Evolutionary conservation across 805 yeast genomes (phyloP), one percentile per base, ranked within the genome.

Genomic region (Metschnikowia picachoensis): DNA sequence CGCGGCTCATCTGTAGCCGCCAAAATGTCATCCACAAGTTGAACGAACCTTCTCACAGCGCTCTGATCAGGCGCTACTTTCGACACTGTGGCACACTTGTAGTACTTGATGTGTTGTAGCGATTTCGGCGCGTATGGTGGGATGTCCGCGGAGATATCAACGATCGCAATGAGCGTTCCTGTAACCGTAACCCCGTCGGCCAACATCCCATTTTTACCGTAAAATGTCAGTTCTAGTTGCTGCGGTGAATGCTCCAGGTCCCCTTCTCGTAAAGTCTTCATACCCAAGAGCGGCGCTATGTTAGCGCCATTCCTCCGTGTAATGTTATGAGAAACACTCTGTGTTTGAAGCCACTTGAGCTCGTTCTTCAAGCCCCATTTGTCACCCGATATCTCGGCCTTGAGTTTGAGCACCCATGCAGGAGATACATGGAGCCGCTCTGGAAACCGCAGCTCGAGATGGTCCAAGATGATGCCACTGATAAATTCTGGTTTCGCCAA

Each of bases 341-440:
- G 70, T 7, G 81, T 70, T 30, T 73, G 67, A 58, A 74, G 72
- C 92, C 94, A 86, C 60, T 85, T 86, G 49, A 70, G 74, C 58
- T 83, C 86, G 58, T 85, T 86, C 62, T 85, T 85, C 51, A 86
- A 64, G 17, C 89, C 87, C 92, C 92, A 86, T 63, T 86, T 85
- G 55, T 79, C 85, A 2, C 85, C 85, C 25, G 80, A 75, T 12
- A 80, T 73, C 43, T 78, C 74, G 2, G 86, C 86, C 55, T 80
- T 78, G 14, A 80, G 72, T 50, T 77, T 73, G 43, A 85, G 69
- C 39, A 83, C 88, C 91, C 91, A 85, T 2, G 86, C 78, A 25
- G 85, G 79, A 16, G 82, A 78, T 31, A 86, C 71, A 53, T 82
- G 77, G 41, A 77, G 65, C 33, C 76, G 45, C 38, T 67, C 70